These are phyloP conservation scores for Xylaria curta DNA, from an alignment of 495 filamentous ascomycete genomes.

Conservation along the genomic window DNA sequence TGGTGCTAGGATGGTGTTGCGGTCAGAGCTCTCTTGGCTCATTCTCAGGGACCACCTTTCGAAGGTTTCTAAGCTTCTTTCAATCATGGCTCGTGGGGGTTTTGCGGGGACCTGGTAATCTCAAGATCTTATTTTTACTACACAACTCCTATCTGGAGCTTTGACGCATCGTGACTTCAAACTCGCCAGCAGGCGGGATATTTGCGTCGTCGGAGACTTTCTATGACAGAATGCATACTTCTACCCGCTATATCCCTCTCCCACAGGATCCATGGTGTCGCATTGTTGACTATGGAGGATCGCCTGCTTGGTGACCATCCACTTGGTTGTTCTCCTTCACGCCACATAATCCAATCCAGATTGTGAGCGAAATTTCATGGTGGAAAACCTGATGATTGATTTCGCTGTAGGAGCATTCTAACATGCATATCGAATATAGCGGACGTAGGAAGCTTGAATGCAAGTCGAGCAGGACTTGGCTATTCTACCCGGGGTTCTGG, in stretches of 20 bases:
- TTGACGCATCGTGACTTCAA: background rate
- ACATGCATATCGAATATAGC: background rate
- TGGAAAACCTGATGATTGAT: background rate
- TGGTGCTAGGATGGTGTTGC: slow-evolving; percentile 21
- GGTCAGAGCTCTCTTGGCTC: slow-evolving; percentile 28
- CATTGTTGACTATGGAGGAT: background rate
- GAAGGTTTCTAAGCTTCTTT: background rate
- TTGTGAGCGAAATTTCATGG: background rate
- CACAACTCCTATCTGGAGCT: background rate
- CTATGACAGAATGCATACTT: background rate
- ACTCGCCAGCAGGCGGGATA: background rate
- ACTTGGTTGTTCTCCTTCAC: background rate
- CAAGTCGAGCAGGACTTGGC: background rate
- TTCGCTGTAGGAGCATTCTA: background rate
- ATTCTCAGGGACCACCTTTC: slow-evolving; percentile 15
- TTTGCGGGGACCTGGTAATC: slow-evolving; percentile 10
- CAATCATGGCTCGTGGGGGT: background rate
- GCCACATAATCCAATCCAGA: background rate
- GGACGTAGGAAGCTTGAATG: background rate
- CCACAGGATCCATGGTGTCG: background rate
- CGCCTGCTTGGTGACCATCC: background rate
- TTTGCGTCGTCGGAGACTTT: background rate
- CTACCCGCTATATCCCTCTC: background rate
- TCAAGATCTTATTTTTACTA: slow-evolving; percentile 2
- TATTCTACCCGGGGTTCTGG: background rate